Conservation (phyloP, 805 yeast genomes). For the Blastobotrys chiropterorum region DNA sequence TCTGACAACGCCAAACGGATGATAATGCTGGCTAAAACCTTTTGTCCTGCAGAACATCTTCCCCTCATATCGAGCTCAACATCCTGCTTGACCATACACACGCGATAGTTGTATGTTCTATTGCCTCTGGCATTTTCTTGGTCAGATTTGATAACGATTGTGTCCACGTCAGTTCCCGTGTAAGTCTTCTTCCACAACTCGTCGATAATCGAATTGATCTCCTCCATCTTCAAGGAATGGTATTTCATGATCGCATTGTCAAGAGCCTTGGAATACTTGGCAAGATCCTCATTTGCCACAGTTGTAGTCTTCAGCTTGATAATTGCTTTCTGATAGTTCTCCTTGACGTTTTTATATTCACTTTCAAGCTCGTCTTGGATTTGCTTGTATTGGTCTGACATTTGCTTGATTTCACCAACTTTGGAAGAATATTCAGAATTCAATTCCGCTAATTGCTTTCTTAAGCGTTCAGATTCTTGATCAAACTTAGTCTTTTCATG, state of each 20-base stretch:
- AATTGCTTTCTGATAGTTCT: slow-evolving; percentile 60
- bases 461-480: slow-evolving; percentile 45
- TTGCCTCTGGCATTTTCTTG: slow-evolving; percentile 44
- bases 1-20: slow-evolving; percentile 90
- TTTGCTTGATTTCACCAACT: slow-evolving; percentile 79
- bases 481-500: slow-evolving; percentile 56
- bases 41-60: slow-evolving; percentile 96
- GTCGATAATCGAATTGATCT: slow-evolving; percentile 78
- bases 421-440: slow-evolving; percentile 68
- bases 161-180: slow-evolving; percentile 91
- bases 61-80: slow-evolving; percentile 97
- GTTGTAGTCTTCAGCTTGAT: slow-evolving; percentile 69
- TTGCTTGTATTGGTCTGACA: slow-evolving; percentile 60
- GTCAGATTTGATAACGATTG: slow-evolving; percentile 81
- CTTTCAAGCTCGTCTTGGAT: slow-evolving; percentile 54
- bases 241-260: slow-evolving; percentile 92
- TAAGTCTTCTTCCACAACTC: slow-evolving; percentile 94
- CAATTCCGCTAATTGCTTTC: slow-evolving; percentile 44
- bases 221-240: slow-evolving; percentile 87
- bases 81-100: slow-evolving; percentile 89
- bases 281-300: slow-evolving; percentile 74
- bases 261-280: slow-evolving; percentile 73
- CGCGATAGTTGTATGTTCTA: slow-evolving; percentile 83
- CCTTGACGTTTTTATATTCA: slow-evolving; percentile 66
- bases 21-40: slow-evolving; percentile 85